phyloP scores from a whole-genome alignment of 129 eudicot genomes.

The Erigeron canadensis region DNA sequence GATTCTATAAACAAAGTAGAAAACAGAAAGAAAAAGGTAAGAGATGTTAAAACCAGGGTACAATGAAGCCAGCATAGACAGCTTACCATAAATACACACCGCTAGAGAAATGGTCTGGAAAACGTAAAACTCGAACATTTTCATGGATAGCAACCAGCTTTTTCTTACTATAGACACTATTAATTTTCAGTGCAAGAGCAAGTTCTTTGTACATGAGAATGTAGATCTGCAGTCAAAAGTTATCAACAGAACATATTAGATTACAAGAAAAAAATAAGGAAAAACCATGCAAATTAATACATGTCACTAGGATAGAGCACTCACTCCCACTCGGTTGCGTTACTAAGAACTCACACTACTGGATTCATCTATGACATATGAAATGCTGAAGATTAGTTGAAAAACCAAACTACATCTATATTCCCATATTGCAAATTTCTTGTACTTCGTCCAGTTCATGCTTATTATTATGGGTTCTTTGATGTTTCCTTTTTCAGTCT shows the following conservation, averaged over 20 bases:
- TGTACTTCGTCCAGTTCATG: background rate
- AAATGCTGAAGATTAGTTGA: background rate
- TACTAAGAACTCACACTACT: background rate
- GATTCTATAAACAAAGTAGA: conserved; percentile 16
- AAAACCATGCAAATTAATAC: background rate
- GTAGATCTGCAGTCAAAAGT: conserved; percentile 62
- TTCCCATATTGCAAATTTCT: background rate
- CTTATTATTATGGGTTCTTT: background rate
- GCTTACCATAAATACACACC: conserved; percentile 95
- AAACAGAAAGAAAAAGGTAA: background rate
- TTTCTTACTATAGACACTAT: conserved; percentile 94
- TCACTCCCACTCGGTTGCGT: background rate
- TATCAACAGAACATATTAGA: conserved; percentile 9
- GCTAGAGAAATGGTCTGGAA: conserved; percentile 91
- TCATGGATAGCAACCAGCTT: conserved; percentile 87
- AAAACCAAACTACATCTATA: background rate
- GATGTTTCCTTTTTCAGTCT: background rate
- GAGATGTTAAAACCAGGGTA: conserved; percentile 1
- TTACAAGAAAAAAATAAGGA: background rate
- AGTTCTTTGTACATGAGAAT: conserved; percentile 95
- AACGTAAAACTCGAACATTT: conserved; percentile 87
- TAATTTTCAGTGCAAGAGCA: conserved; percentile 89
- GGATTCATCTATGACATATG: background rate
- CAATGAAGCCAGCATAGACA: background rate
- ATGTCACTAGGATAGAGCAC: background rate